Base-by-base conservation (phyloP, 208 protist species). In the Phytomonas sp. region DNA sequence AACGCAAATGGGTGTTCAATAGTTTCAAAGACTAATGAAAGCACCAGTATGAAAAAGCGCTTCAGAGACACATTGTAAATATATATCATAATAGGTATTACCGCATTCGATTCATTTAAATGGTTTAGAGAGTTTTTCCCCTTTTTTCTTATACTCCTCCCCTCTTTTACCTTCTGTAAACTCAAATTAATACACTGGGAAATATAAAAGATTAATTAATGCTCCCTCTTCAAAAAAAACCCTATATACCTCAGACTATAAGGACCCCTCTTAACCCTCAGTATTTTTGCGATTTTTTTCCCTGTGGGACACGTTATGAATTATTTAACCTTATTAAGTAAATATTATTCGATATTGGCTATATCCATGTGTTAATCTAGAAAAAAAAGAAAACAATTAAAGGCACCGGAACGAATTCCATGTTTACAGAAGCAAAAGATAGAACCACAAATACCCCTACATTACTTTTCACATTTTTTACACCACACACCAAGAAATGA, bases 241-340 rank as follows among this genome's bases (percentile, higher is more conserved):
- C 14, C 1, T 49, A 19, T 49, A 49, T 4, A 49, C 19, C 3
- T 49, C 40, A 49, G 19, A 49, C 40, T 49, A 49, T 49, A 49
- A 49, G 40, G 2, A 49, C 2, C 40, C 12, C 40, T 49, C 40
- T 49, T 49, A 49, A 49, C 36, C 36, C 10, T 49, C 40, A 49
- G 40, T 4, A 49, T 49, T 74, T 34, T 77, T 67, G 37, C 10
- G 59, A 64, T 73, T 65, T 67, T 70, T 31, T 45, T 49, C 29
- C 31, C 11, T 8, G n/a, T 33, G 30, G 19, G 32, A 29, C 23
- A 14, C 60, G 23, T 34, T 23, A 31, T 63, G 30, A 36, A 60
- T 37, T 64, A 29, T 40, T 66, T 49, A 8, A 8, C 0, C 30
- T 30, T 66, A 66, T 66, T 34, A 40, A 30, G 42, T 30, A 60